Base-by-base conservation (phyloP, 2,329 filamentous ascomycete species). In the Lomentospora prolificans region DNA sequence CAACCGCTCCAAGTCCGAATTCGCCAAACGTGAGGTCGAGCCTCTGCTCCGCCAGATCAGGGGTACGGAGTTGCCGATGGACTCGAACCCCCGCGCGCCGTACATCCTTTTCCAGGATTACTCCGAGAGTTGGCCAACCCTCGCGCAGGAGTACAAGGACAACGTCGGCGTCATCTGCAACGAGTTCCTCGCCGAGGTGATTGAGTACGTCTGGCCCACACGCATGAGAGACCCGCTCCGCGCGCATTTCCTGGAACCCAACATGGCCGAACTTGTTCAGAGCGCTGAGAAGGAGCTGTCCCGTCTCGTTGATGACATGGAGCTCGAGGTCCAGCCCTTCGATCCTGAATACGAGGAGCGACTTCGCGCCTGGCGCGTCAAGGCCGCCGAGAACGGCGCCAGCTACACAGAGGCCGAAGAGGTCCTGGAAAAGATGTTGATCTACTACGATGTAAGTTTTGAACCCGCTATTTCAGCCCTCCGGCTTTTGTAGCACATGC, bases 71-170 rank as follows among this genome's bases (percentile, higher is more conserved):
- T 70, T 79, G 52, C 76, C 76, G 1, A 75, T 77, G 55, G 76
- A 79, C 59, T 74, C 75, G 0, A 79, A 79, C 60, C 76, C 76
- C 0, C 70, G 76, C 28, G 76, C 76, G 0, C 75, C 76, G 2
- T 79, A 78, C 64, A 79, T 79, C 62, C 68, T 79, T 10, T 79
- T 78, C 64, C 75, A 78, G 56, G 75, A 75, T 57, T 79, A 77
- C 60, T 77, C 74, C 2, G 72, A 75, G 57, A 75, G 76, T 63
- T 79, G 76, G 76, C 74, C 76, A 3, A 67, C 69, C n/a, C 66
- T 79, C 10, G 76, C 75, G 0, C 74, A 75, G 55, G 76, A 78
- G 62, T 77, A 77, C 67, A 78, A 77, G 67, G 75, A 79, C 59
- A 79, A 79, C 51, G 69, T 79, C 0, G 72, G 73, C 14, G 75